Evolutionary conservation across 1,139 yeast species (phyloP), one percentile per base, ranked within the genome.

Genomic region (Yamadazyma triangularis): DNA sequence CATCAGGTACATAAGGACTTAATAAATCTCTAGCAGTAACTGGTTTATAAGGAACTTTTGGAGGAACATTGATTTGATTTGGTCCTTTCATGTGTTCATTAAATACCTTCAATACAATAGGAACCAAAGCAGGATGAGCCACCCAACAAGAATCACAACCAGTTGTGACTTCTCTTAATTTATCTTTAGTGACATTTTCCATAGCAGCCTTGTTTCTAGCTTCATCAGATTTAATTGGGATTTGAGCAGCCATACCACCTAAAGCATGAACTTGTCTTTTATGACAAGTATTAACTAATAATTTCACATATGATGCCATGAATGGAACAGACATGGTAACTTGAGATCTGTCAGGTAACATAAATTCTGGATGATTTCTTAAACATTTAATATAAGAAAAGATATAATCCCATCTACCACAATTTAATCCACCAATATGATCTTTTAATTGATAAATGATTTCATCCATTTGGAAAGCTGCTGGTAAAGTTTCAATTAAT

Each of bases 171-270:
- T 83, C 93, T 47, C 91, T 71, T 47, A 77, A 65, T 64, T 81
- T 81, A 60, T 81, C 89, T 51, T 71, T 75, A 47, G 77, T 71
- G 35, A 81, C 89, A 42, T 79, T 79, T 44, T 76, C 79, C 77
- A 81, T 76, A 28, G 87, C 88, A 33, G 62, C 63, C 50, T 63
- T 67, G 64, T 81, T 81, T 48, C 81, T 78, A 36, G 63, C 72
- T 28, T 71, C 69, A 48, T 81, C 87, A 40, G 71, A 67, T 64
- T 81, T 81, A 60, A 80, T 78, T 36, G 89, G 89, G 47, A 81
- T 81, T 60, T 79, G 86, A 16, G 89, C 89, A 44, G 88, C 88
- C 89, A 81, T 81, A 42, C 89, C 89, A 41, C 89, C 89, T 75
- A 81, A 78, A 28, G 87, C 91, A 54, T 77, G 85, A 24, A 81